Evolutionary conservation across 2,329 filamentous ascomycete species (phyloP).

Genomic region (Pyrenophora seminiperda): DNA sequence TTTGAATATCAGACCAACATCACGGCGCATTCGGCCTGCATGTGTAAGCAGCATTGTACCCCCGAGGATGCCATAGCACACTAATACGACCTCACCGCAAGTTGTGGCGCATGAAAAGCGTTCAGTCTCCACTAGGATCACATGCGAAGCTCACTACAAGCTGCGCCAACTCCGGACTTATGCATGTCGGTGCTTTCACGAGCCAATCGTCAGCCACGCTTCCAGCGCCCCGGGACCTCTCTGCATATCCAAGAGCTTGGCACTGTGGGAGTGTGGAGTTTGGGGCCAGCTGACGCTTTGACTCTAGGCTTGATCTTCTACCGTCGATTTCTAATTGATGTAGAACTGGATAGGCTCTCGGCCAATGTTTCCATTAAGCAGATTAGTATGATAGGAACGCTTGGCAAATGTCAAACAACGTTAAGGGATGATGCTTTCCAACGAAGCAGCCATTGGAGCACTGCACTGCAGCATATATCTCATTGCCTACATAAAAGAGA

Average conservation of each 20-base stretch:
- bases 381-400: neutral
- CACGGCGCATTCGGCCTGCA: neutral
- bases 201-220: slow-evolving; percentile 14
- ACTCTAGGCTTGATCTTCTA: neutral
- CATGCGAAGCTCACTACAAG: slow-evolving; percentile 1
- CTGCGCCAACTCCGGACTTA: slow-evolving; percentile 13
- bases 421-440: neutral
- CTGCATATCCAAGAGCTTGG: slow-evolving; percentile 5
- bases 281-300: slow-evolving; percentile 4
- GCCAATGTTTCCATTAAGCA: neutral
- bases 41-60: neutral
- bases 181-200: slow-evolving; percentile 12
- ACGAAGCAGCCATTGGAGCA: neutral
- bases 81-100: neutral
- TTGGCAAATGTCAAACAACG: neutral
- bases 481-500: slow-evolving; percentile 21
- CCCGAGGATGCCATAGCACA: neutral
- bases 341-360: neutral
- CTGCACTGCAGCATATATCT: neutral
- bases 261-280: slow-evolving; percentile 15
- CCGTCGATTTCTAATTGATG: neutral
- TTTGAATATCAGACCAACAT: neutral
- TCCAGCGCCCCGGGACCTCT: slow-evolving; percentile 12
- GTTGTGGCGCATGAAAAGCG: neutral
- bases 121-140: neutral